Evolutionary conservation across 2,329 filamentous ascomycete genomes (phyloP).

Genomic region (Phyllosticta capitalensis): DNA sequence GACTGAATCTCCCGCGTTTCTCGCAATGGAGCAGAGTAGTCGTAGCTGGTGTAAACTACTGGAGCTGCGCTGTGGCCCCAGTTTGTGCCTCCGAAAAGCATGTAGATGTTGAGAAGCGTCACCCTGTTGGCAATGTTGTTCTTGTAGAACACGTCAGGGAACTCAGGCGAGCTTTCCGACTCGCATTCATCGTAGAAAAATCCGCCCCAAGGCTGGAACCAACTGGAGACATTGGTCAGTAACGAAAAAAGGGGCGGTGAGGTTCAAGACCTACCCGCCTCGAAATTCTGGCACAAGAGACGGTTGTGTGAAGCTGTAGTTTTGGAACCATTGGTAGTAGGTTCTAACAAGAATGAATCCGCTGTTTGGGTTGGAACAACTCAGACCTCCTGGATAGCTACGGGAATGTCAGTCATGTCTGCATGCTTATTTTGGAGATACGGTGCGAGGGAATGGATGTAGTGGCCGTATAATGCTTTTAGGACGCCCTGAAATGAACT

Average conservation of each 20-base stretch:
- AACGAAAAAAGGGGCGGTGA: not conserved
- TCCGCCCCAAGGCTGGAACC: slow-evolving; percentile 53
- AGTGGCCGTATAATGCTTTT: too few relatives aligned
- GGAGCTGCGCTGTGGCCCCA: slow-evolving; percentile 52
- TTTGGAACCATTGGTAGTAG: slow-evolving; percentile 39
- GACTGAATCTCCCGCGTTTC: slow-evolving; percentile 48
- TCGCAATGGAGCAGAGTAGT: slow-evolving; percentile 53
- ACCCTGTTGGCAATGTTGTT: slow-evolving; percentile 52
- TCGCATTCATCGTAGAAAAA: slow-evolving; percentile 45
- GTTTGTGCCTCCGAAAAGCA: slow-evolving; percentile 56
- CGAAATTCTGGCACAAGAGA: slow-evolving; percentile 52
- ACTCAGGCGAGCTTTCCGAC: slow-evolving; percentile 47
- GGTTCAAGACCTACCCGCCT: slow-evolving; percentile 35
- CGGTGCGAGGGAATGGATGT: too few relatives aligned
- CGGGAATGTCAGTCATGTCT: not conserved
- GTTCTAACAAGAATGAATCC: slow-evolving; percentile 44
- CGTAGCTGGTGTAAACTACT: slow-evolving; percentile 50
- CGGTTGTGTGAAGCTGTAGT: slow-evolving; percentile 36
- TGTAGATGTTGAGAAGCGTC: slow-evolving; percentile 53
- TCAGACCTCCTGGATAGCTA: slow-evolving; percentile 49
- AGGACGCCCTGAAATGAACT: too few relatives aligned
- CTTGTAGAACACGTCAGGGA: slow-evolving; percentile 55
- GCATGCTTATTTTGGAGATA: not conserved
- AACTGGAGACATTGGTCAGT: slow-evolving; percentile 13
- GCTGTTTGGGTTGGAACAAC: slow-evolving; percentile 43